Evolutionary conservation across 768 basidiomycete species (phyloP), one percentile per base, ranked within the genome.

Genomic region (Tremella fuciformis): DNA sequence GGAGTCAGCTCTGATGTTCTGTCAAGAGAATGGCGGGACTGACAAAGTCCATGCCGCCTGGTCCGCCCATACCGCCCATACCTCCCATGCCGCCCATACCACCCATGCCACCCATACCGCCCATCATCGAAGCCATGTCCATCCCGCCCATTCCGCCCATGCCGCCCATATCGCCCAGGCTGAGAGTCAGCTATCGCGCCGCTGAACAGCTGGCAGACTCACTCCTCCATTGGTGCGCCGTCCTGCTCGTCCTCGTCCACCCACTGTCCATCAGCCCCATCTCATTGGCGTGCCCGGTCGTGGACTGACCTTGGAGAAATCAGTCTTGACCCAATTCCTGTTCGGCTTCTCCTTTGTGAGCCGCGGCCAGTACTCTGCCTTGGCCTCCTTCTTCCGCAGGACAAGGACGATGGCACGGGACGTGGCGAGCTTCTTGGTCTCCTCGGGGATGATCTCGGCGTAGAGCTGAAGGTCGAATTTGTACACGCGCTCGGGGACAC

Each of bases 201-300:
- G 29, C 7, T 53, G 48, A 19, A 37, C 21, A 16, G 15, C 38
- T 6, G 29, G 2, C 9, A 16, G 38, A 68, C 70, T 70, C 60
- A 75, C 71, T 75, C 71, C 42, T 73, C 73, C 29, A 34, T 34
- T 44, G 76, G 65, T 21, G 78, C 82, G 51, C 81, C 87, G 40
- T 89, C 88, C 79, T 97, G 94, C 76, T 98, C 93, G 74, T 97
- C 94, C 80, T 97, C 93, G 71, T 97, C 93, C 41, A 88, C 87
- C 92, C 92, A 97, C 80, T 78, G 57, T 25, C 37, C 58, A 46
- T 55, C 26, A 13, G 48, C 48, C 48, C 21, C 18, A 44, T 8
- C 42, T 41, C 11, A 4, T 46, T 18, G 42, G 4, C n/a, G 22
- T 18, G 4, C 42, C n/a, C n/a, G n/a, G 42, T 18, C 16, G n/a